Base-by-base conservation (phyloP, 2,329 filamentous ascomycete genomes). In the Trichoderma sp. region DNA sequence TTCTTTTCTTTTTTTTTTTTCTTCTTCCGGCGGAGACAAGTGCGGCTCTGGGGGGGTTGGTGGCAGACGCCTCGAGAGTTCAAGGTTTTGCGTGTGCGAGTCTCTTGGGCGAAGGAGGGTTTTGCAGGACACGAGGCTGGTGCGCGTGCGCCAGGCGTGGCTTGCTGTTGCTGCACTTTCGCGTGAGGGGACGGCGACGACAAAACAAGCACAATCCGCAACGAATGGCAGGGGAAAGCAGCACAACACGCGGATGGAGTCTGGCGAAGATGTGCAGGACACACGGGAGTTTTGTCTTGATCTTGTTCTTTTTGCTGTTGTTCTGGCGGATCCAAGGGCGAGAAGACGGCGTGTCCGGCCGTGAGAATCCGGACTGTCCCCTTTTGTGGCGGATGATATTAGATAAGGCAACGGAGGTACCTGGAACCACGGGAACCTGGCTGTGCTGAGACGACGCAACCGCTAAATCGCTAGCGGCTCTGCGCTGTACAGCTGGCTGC, bases 331-430 rank as follows among this genome's bases (percentile, higher is more conserved):
- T 52, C 45, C 54, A 61, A 66, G 67, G 67, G 61, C 67, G 67
- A 64, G 59, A 68, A 68, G n/a, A 34, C 66, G 66, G 66, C 66
- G 67, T 68, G 61, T 45, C 67, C 67, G 67, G 61, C 67, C 63
- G 54, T 68, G 61, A 68, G 63, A 67, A 60, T 66, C 61, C 61
- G 67, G 61, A 32, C 35, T 56, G 63, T 64, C 64, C 63, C 67
- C 63, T 68, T 68, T 68, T 68, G 67, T 68, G 67, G 67, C 39
- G 61, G 64, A 54, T 37, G 63, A 42, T 45, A 48, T 64, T 64
- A 58, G 60, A 52, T 65, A 58, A 57, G 60, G 67, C 52, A 27
- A 25, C 25, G n/a, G 57, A 57, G 64, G 64, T 48, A 48, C 48
- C 39, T 45, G 53, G 17, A 48, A 66, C 53, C 9, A 25, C 27